Evolutionary conservation across 176 grass and related monocot species (phyloP), one percentile per base, ranked within the genome.

Genomic region (Triticum turgidum): DNA sequence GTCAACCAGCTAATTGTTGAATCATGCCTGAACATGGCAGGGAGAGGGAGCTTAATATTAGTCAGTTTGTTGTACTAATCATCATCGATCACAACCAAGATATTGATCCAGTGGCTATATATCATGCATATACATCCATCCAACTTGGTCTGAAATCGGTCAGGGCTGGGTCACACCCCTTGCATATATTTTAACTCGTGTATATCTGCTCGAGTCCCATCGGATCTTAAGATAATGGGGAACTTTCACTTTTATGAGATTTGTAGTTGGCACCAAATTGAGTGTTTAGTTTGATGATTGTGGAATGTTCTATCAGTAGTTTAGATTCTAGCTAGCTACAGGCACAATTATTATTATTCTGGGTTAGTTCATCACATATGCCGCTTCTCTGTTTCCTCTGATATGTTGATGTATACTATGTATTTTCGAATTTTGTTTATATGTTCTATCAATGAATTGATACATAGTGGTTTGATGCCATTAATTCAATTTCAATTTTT

Each of bases 1-100:
- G 63, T 85, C 82, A 85, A 88, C 82, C 41, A 73, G 54, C 86
- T 91, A 88, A 88, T 78, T 78, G 82, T 78, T 88, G 78, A 56
- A 21, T 91, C 77, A 84, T 91, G 82, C 78, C 82, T 84, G 85
- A 92, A 80, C 87, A 89, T 92, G 90, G 77, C 78, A 76, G 77
- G 80, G 45, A 25, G 75, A 80, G 45, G 73, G 37, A 15, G 42
- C 72, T 51, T 51, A 30, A 73, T 44, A 73, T 44, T n/a, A 12
- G 2, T 88, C 83, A 76, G 80, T 47, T 49, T 74, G 71, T 27
- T 8, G 11, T 73, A 49, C 11, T 45, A 24, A 24, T 75, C 44
- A 77, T 80, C 56, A 86, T 87, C 56, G 6, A 86, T 82, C 68
- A 87, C 38, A 92, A 87, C 87, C 75, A 92, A 87, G 87, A 81